Conservation (phyloP, 805 yeast genomes). For the Metschnikowia continentalis region DNA sequence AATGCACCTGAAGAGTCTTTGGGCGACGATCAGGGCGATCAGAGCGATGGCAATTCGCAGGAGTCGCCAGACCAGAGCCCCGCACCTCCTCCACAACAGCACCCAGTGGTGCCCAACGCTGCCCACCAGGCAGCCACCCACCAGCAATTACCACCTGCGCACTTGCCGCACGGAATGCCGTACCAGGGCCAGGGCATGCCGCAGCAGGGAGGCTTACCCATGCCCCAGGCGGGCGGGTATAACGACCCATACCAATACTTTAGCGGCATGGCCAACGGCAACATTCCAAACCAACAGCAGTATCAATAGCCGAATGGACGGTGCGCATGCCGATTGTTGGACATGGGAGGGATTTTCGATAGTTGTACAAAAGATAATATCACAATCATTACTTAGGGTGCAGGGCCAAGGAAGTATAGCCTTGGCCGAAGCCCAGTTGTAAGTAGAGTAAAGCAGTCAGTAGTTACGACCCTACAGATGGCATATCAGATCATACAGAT, state of each 20-base stretch:
- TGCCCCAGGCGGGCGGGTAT: slow-evolving; percentile 49
- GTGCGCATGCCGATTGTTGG: background rate
- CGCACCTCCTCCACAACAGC: slow-evolving; percentile 25
- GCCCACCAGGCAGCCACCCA: slow-evolving; percentile 22
- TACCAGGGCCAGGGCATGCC: slow-evolving; percentile 42
- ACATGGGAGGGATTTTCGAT: background rate
- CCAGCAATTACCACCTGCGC: slow-evolving; percentile 36
- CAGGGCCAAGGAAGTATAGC: background rate
- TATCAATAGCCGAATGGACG: slow-evolving; percentile 37
- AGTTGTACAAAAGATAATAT: background rate
- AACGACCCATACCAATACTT: slow-evolving; percentile 61
- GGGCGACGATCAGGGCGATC: slow-evolving; percentile 57
- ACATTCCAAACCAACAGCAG: slow-evolving; percentile 49
- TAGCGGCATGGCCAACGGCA: slow-evolving; percentile 49
- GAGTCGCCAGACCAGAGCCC: slow-evolving; percentile 41
- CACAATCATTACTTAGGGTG: background rate
- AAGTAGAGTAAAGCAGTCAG: too few relatives aligned
- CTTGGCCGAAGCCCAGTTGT: too few relatives aligned
- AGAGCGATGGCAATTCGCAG: slow-evolving; percentile 46
- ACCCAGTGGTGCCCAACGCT: slow-evolving; percentile 17
- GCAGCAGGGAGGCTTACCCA: slow-evolving; percentile 36
- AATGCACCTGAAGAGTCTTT: slow-evolving; percentile 90
- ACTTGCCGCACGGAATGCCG: slow-evolving; percentile 43
- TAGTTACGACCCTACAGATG: too few relatives aligned
- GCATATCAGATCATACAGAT: too few relatives aligned